These are phyloP conservation scores for Corylus heterophylla DNA, from an alignment of 306 rosid species.

Conservation along the genomic window DNA sequence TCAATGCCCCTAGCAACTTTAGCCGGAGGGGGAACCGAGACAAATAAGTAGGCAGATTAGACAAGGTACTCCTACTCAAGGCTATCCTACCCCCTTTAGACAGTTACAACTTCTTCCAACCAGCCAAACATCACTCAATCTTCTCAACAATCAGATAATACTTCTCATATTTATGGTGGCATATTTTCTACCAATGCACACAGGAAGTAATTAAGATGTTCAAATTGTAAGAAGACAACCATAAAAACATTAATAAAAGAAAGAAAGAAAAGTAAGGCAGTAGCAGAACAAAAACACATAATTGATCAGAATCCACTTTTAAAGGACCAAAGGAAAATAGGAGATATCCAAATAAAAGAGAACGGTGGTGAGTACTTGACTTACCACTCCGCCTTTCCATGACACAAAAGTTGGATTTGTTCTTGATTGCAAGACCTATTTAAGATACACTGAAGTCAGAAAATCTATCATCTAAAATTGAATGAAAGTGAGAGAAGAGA, in stretches of 20 bases:
- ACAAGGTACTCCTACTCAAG: too few species aligned
- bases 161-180: constrained; percentile 13
- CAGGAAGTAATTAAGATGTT: background rate
- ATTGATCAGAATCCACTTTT: constrained; percentile 4
- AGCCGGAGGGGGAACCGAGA: too few species aligned
- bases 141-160: background rate
- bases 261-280: background rate
- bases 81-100: too few species aligned
- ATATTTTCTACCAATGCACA: background rate
- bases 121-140: too few species aligned
- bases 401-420: constrained; percentile 64
- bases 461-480: constrained; percentile 5
- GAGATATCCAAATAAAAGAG: background rate
- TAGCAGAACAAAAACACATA: background rate
- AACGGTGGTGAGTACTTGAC: constrained; percentile 29
- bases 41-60: too few species aligned
- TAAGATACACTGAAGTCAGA: constrained; percentile 19
- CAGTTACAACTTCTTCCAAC: too few species aligned
- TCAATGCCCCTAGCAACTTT: too few species aligned
- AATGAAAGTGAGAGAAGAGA: background rate
- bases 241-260: background rate
- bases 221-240: background rate
- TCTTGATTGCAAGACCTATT: constrained; percentile 87
- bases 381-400: constrained; percentile 99
- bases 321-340: constrained; percentile 15